phyloP scores from a whole-genome alignment of 352 stramenopile species.

The Halophytophthora batemanensis region DNA sequence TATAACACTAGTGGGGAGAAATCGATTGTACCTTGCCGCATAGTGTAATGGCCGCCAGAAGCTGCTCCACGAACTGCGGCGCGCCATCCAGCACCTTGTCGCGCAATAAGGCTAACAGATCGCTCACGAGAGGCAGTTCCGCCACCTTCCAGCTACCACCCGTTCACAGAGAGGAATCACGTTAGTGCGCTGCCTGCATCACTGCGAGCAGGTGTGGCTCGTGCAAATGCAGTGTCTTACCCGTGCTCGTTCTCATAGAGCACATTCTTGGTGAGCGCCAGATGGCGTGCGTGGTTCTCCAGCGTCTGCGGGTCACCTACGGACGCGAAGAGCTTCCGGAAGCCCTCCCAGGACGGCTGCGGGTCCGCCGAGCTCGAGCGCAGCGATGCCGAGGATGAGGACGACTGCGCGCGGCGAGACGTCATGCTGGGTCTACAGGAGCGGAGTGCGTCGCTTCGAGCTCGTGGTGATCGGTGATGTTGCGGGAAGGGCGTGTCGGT shows the following conservation, averaged over 20 bases:
- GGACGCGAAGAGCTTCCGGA: conserved; percentile 67
- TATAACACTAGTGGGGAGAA: not conserved
- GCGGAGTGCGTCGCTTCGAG: conserved; percentile 9
- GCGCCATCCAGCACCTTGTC: conserved; percentile 53
- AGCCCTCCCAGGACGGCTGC: conserved; percentile 25
- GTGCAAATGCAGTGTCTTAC: conserved; percentile 16
- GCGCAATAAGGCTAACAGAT: conserved; percentile 51
- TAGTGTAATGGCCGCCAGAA: conserved; percentile 38
- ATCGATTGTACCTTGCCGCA: conserved; percentile 37
- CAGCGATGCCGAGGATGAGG: conserved; percentile 2
- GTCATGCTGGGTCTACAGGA: conserved; percentile 6
- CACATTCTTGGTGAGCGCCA: conserved; percentile 77
- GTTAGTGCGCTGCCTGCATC: not conserved
- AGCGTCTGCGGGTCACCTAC: conserved; percentile 58
- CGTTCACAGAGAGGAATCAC: not conserved
- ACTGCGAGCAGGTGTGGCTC: not conserved
- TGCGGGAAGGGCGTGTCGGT: too few species aligned
- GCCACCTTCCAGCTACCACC: conserved; percentile 59
- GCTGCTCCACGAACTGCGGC: conserved; percentile 34
- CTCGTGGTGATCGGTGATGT: too few species aligned
- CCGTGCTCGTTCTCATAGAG: conserved; percentile 68
- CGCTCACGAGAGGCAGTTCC: conserved; percentile 57
- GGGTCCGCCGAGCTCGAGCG: not conserved
- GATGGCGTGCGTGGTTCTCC: conserved; percentile 61
- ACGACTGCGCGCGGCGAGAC: conserved; percentile 8